Evolutionary conservation across 768 basidiomycete species (phyloP), one percentile per base, ranked within the genome.

Genomic region (Krasilnikovozyma curviuscula): DNA sequence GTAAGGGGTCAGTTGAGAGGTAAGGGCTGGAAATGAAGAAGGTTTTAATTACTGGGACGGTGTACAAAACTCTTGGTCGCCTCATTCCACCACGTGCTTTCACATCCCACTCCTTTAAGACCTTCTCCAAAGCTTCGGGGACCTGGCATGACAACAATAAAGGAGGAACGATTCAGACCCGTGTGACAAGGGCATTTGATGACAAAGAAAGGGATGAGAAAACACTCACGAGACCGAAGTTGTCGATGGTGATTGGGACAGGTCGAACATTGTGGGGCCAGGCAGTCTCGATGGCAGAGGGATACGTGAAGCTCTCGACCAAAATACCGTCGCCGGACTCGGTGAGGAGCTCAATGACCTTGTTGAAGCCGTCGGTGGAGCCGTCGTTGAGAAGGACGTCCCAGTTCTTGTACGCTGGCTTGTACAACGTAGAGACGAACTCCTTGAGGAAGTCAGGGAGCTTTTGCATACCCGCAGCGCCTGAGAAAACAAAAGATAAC

Each of bases 31-130:
- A 12, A 5, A 5, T 21, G 16, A 7, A n/a, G 16, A 21, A 10
- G 6, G 40, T 9, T 27, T 9, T 24, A 40, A 3, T 3, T 5
- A 40, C 41, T 32, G 43, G 6, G 43, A 44, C 68, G 3, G 69
- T 70, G 55, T 73, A 74, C 39, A 74, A 57, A 16, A 75, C 66
- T 50, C 72, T 69, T 2, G 73, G 74, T 13, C 68, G 39, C 3
- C 33, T n/a, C 44, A 47, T 66, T 44, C 67, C 68, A 10, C 72
- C 71, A 43, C 65, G 69, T 1, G 59, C 57, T 7, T 47, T 37
- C 41, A 67, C 66, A 33, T 73, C 61, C 73, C 73, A 75, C 16
- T 55, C 65, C 1, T 57, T 55, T 21, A 75, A 54, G 16, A 68
- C 54, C 2, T 59, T 57, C 42, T 74, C 71, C 51, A 75, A 66